Evolutionary conservation across 495 filamentous ascomycete species (phyloP), one percentile per base, ranked within the genome.

Genomic region (Aspergillus leporis): DNA sequence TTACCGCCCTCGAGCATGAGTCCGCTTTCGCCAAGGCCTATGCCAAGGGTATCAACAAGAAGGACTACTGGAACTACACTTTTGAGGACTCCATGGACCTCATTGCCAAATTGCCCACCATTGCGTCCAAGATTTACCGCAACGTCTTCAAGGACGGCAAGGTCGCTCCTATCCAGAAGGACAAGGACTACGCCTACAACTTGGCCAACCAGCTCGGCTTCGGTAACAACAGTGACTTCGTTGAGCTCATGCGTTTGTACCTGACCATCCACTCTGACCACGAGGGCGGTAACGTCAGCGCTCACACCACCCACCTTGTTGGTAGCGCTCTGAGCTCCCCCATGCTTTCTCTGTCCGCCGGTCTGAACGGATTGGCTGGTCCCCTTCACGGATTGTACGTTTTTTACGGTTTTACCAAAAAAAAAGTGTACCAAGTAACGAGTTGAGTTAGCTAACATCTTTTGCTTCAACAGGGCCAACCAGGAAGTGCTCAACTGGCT

Each of bases 11-110:
- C 64, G 95, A 98, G 86, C 92, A 95, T 74, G 94, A 95, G 78
- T 98, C 94, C 51, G 85, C 90, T 54, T 98, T 98, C 77, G 86
- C 95, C 68, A 96, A 96, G 82, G 93, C 93, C 67, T 98, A 98
- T 69, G 93, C 92, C 66, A 96, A 94, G 85, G 94, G 94, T 72
- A 89, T 98, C 70, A 93, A 91, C 84, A 98, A 98, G 88, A 90
- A 89, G 76, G 91, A 98, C 63, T 98, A 98, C 90, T 98, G 94
- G 94, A 86, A 85, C 78, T 91, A 98, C 83, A 97, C 94, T 65
- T 98, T 95, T 70, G 94, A 98, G 85, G 94, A 98, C 81, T 96
- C 93, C 57, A 98, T 98, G 94, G 93, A 98, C 81, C 82, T 98
- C 72, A 98, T 98, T 76, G 95, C 94, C 75, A 98, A 98, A 87